These are phyloP conservation scores for Potentilla sterilis DNA, from an alignment of 306 rosid genomes.

Conservation along the genomic window DNA sequence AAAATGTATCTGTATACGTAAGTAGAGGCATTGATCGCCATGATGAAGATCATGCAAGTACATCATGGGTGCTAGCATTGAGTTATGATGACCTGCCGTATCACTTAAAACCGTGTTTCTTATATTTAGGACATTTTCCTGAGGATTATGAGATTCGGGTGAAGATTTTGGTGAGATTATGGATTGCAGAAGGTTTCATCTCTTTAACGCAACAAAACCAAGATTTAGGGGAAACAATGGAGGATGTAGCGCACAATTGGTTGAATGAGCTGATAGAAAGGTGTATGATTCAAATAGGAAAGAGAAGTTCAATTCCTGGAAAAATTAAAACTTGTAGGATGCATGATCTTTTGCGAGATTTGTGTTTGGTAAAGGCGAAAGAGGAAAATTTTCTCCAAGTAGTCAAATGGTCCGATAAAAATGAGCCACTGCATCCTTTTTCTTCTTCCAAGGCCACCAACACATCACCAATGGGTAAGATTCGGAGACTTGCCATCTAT, in stretches of 20 bases:
- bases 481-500: constrained; percentile 46
- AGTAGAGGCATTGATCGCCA: constrained; percentile 11
- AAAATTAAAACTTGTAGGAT: not conserved
- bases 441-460: too few relatives aligned
- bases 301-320: not conserved
- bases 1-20: constrained; percentile 23
- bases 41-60: not conserved
- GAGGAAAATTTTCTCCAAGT: not conserved
- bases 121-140: not conserved
- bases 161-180: not conserved
- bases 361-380: too few relatives aligned
- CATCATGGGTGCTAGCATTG: not conserved
- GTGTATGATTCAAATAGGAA: not conserved
- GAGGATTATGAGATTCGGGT: not conserved
- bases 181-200: not conserved
- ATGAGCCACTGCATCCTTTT: not conserved
- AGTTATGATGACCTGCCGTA: too few relatives aligned
- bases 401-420: not conserved
- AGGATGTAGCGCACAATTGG: not conserved
- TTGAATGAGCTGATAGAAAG: not conserved
- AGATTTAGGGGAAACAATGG: not conserved
- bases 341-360: not conserved
- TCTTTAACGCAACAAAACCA: not conserved
- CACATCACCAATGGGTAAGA: not conserved
- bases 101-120: too few relatives aligned